Evolutionary conservation across 2,329 filamentous ascomycete species (phyloP).

Genomic region (Penicillium sp.): DNA sequence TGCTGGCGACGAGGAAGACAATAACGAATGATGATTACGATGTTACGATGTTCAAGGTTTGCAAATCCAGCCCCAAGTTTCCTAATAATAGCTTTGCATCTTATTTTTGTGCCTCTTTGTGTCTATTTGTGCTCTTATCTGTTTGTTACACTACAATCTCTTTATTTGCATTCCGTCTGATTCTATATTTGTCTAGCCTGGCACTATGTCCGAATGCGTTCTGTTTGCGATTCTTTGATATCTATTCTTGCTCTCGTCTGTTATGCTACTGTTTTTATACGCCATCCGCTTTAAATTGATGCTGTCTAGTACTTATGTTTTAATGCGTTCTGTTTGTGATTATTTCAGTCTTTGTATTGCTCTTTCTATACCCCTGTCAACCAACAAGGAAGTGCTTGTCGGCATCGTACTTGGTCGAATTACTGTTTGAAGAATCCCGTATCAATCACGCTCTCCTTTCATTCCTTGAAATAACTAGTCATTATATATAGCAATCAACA

Average conservation of each 20-base stretch:
- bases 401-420: neutral
- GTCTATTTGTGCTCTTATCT: neutral
- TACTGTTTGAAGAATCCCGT: neutral
- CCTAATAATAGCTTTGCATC: neutral
- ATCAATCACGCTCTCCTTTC: neutral
- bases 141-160: neutral
- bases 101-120: neutral
- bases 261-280: neutral
- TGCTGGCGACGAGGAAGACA: conserved; percentile 10
- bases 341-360: neutral
- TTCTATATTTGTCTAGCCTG: neutral
- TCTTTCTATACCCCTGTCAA: neutral
- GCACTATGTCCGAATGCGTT: no score
- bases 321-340: neutral
- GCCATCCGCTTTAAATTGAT: neutral
- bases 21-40: conserved; percentile 3
- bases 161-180: neutral
- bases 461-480: neutral
- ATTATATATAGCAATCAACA: neutral
- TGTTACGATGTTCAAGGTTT: neutral
- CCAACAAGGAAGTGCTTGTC: no score
- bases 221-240: neutral
- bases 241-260: neutral
- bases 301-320: neutral
- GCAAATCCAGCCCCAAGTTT: neutral